Evolutionary conservation across 1,139 yeast species (phyloP), one percentile per base, ranked within the genome.

Genomic region (Hansenula sp.): DNA sequence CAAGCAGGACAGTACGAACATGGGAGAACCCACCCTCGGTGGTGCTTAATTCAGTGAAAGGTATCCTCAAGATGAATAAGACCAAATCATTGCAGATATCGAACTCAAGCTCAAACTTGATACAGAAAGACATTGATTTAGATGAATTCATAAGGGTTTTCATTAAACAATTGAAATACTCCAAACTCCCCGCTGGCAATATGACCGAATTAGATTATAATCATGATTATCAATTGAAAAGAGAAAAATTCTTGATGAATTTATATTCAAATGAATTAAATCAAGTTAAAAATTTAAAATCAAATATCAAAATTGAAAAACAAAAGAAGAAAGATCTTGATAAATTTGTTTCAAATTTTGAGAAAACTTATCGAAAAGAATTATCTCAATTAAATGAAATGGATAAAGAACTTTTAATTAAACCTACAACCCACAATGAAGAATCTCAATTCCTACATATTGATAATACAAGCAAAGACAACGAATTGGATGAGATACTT

Each of bases 191-290:
- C 3, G 36, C 31, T 10, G 16, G 25, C 24, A 38, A 40, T 3
- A 16, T 49, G 16, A 43, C 46, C 21, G 30, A 33, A 3, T 33
- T 45, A 4, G 58, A 55, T 35, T 48, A 48, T 28, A 50, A 55
- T 40, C 33, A 44, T 13, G 58, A 53, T 38, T 50, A 47, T 40
- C 57, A 53, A 28, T 10, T 44, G 11, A 46, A 49, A 36, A 53
- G 52, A 25, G 34, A 50, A n/a, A 24, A 37, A 10, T 51, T 46
- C 31, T 29, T 55, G n/a, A 42, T 48, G 29, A 48, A 46, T 30
- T 19, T 52, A 4, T 44, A 47, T 12, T 45, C 54, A 3, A 49
- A 49, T 35, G 59, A 57, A 33, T 8, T 47, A 24, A 41, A 48
- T 21, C 36, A 52, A 17, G 43, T 54, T 2, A 43, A 51, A 2